phyloP scores from a whole-genome alignment of 1,284 basidiomycete species.

The Cryptococcus wingfieldii region DNA sequence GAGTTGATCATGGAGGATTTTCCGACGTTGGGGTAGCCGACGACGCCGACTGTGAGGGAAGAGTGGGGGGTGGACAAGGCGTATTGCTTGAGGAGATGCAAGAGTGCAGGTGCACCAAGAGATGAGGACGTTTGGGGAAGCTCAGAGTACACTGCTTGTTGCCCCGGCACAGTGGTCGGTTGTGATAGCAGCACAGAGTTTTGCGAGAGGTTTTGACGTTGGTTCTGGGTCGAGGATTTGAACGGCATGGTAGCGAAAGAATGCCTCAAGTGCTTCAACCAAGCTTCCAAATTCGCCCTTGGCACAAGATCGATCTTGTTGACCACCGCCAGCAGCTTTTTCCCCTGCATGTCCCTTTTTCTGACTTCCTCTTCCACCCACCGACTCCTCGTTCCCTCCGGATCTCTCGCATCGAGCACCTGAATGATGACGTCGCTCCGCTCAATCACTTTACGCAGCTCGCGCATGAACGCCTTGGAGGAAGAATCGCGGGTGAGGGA shows the following conservation, averaged over 20 bases:
- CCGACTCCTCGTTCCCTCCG: slow-evolving; percentile 78
- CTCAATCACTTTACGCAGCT: slow-evolving; percentile 86
- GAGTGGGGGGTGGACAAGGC: slow-evolving; percentile 61
- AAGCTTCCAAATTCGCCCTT: slow-evolving; percentile 77
- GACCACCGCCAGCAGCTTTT: slow-evolving; percentile 80
- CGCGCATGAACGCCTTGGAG: slow-evolving; percentile 65
- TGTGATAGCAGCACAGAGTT: slow-evolving; percentile 41
- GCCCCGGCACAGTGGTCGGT: slow-evolving; percentile 38
- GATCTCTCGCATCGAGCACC: slow-evolving; percentile 81
- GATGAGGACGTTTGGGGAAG: slow-evolving; percentile 64
- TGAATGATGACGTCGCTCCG: slow-evolving; percentile 83
- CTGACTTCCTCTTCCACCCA: slow-evolving; percentile 87
- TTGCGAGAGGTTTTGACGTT: slow-evolving; percentile 68
- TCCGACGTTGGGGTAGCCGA: slow-evolving; percentile 96
- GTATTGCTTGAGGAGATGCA: slow-evolving; percentile 88
- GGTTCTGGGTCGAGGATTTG: slow-evolving; percentile 75
- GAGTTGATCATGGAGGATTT: slow-evolving; percentile 96
- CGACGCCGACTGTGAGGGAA: slow-evolving; percentile 87
- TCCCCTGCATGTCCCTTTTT: slow-evolving; percentile 74
- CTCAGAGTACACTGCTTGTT: slow-evolving; percentile 41
- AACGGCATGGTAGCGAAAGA: slow-evolving; percentile 92
- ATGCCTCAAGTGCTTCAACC: slow-evolving; percentile 86
- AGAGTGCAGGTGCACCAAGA: slow-evolving; percentile 57
- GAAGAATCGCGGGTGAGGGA: slow-evolving; percentile 53
- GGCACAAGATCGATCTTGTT: slow-evolving; percentile 95